Base-by-base conservation (phyloP, 768 basidiomycete species). In the Butyriboletus loyo region DNA sequence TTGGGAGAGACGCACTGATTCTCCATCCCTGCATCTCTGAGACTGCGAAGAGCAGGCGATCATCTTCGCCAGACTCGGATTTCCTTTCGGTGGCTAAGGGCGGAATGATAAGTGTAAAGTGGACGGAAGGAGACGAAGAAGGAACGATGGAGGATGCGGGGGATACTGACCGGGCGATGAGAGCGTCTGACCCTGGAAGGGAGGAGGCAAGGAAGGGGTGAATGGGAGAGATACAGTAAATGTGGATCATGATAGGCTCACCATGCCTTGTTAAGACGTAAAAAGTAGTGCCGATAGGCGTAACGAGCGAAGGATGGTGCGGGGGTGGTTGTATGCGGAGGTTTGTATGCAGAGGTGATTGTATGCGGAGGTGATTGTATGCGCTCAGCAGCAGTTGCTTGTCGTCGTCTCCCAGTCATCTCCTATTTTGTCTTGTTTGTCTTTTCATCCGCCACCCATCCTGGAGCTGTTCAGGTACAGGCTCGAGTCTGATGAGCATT, bases 21-120 rank as follows among this genome's bases (percentile, higher is more conserved):
- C 97, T 80, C 97, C 97, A 99, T 63, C 97, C 97, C 72, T 99
- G 97, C 96, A 98, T 98, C 73, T 98, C 95, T 41, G 89, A 86
- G 38, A 97, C 80, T 7, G 82, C 87, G 71, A 85, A 98, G 41
- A 78, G 63, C 70, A 81, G 85, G 52, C 81, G 81, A 54, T 75
- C 78, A 81, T 92, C 85, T 57, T 75, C 77, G 38, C 90, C 93
- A 21, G 77, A 70, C 60, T 85, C 80, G 5, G 91, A 86, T 66
- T 78, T 81, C 79, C 98, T 99, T 58, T 82, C 81, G 48, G 88
- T 93, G 21, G 84, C 92, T 94, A 62, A 34, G 53, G 52, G 32
- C 59, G 55, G 7, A 40, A 38, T 49, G 57, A 53, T 66, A 44
- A 56, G 57, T 47, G 46, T 49, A 37, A 41, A 54, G 19, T 7